Percentiles rank a stretch among this genome's conserved stretches.
phyloP scores from a whole-genome alignment of 768 basidiomycete genomes.

The Mycena haematopus region DNA sequence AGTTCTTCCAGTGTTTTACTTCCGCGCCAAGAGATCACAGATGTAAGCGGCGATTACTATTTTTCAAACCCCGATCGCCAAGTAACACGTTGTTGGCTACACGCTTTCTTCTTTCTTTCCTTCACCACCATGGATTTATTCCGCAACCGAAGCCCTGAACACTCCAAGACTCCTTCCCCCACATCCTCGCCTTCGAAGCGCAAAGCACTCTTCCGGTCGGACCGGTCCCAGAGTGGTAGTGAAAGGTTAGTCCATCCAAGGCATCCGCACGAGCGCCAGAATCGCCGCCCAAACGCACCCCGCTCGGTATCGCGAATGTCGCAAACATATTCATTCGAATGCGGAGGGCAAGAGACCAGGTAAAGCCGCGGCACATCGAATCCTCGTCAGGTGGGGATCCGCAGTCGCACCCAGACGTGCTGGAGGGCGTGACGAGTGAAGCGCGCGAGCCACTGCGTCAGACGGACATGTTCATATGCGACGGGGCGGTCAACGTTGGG shows the following conservation, averaged over 20 bases:
- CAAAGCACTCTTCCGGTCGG: slow-evolving; percentile 11
- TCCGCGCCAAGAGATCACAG: too few species aligned
- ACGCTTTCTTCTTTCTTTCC: neutral
- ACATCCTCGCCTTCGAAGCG: slow-evolving; percentile 16
- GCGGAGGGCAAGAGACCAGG: slow-evolving; percentile 44
- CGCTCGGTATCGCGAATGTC: slow-evolving; percentile 47
- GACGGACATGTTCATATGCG: slow-evolving; percentile 60
- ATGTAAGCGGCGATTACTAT: neutral
- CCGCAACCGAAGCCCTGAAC: slow-evolving; percentile 17
- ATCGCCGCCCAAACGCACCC: slow-evolving; percentile 22
- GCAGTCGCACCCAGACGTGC: slow-evolving; percentile 45
- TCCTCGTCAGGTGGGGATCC: slow-evolving; percentile 46
- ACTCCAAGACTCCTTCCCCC: slow-evolving; percentile 10
- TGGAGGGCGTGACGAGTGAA: slow-evolving; percentile 32
- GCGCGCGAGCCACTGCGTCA: slow-evolving; percentile 37
- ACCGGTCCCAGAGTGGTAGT: slow-evolving; percentile 10
- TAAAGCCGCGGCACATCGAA: slow-evolving; percentile 37
- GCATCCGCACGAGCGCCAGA: slow-evolving; percentile 6
- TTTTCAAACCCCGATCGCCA: slow-evolving; percentile 11
- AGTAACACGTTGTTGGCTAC: slow-evolving; percentile 15
- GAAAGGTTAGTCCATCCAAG: slow-evolving; percentile 6
- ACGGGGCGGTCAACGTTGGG: slow-evolving; percentile 64
- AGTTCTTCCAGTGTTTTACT: too few species aligned
- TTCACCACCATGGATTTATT: slow-evolving; percentile 23
- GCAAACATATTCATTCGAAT: slow-evolving; percentile 63